Base-by-base conservation (phyloP, 768 basidiomycete genomes). In the Guyanaporus albipodus region DNA sequence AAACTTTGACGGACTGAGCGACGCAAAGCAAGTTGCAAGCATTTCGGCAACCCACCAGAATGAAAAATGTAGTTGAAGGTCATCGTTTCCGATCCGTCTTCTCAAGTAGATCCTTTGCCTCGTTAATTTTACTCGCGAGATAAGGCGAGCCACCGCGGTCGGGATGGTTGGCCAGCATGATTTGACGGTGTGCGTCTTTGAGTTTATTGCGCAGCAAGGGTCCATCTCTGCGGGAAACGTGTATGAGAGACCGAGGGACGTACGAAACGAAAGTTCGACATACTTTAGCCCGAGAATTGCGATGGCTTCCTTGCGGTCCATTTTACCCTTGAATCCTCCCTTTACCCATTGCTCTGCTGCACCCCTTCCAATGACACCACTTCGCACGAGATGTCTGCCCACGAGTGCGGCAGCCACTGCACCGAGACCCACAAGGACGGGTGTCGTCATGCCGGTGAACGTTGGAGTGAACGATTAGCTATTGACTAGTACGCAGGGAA, bases 71-170 rank as follows among this genome's bases (percentile, higher is more conserved):
- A 28, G 21, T 26, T 27, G 29, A 32, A 21, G 8, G 38, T 56
- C 48, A 66, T 48, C 64, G 66, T 56, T 72, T 78, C 42, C 77
- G 76, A 41, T 85, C 83, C n/a, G 76, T 75, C 64, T 87, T 90
- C 27, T 96, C 93, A 38, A 96, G 67, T 47, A 95, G 54, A 59
- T 92, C 95, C 64, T 96, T 97, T 0, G 95, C 96, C 63, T 99
- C 96, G 68, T 99, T 99, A 52, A 98, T 95, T 77, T 99, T 98
- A 60, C 91, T 93, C 11, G 96, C 94, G 40, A 98, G 72, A 68
- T 97, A 99, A 7, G 96, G 96, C n/a, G 93, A 90, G 24, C 96
- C 96, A 27, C 96, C 96, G 51, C 96, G 78, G 73, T 99, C 96
- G 10, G 96, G 96, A 71, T 99, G 96, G 70, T 99, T 99, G 23